Percentiles rank a stretch among this genome's conserved stretches.
Conservation (phyloP, 768 basidiomycete species). For the Sporobolomyces pararoseus region DNA sequence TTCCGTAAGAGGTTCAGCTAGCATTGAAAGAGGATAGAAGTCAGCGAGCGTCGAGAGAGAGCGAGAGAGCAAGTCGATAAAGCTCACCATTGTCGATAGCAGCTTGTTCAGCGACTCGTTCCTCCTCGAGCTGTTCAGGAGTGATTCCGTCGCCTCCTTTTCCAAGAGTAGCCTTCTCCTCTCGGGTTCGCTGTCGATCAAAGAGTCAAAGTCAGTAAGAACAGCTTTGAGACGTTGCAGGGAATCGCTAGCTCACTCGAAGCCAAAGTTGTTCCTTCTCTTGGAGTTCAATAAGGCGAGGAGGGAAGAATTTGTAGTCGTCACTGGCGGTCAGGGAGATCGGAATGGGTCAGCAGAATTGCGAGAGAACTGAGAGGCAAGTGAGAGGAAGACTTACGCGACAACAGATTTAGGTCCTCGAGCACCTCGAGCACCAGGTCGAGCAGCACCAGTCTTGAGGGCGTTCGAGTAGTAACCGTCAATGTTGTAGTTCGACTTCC, state of each 20-base stretch:
- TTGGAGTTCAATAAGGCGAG: constrained; percentile 71
- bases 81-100: constrained; percentile 75
- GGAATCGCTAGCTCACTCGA: constrained; percentile 55
- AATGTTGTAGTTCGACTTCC: constrained; percentile 89
- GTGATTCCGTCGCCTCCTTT: constrained; percentile 60
- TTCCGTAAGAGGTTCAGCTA: constrained; percentile 85
- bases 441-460: constrained; percentile 61
- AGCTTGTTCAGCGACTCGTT: constrained; percentile 71
- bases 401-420: constrained; percentile 82
- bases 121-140: constrained; percentile 76
- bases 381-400: constrained; percentile 56
- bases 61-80: not conserved
- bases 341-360: not conserved
- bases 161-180: constrained; percentile 57
- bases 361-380: not conserved
- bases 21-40: constrained; percentile 3
- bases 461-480: constrained; percentile 94
- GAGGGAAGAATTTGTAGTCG: constrained; percentile 96
- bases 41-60: not conserved
- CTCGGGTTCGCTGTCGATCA: constrained; percentile 48
- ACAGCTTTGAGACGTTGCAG: not conserved
- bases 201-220: constrained; percentile 47
- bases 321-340: constrained; percentile 61
- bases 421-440: constrained; percentile 65
- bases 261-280: constrained; percentile 79